Evolutionary conservation across 202 grass and related monocot species (phyloP).

Genomic region (Eragrostis tef): DNA sequence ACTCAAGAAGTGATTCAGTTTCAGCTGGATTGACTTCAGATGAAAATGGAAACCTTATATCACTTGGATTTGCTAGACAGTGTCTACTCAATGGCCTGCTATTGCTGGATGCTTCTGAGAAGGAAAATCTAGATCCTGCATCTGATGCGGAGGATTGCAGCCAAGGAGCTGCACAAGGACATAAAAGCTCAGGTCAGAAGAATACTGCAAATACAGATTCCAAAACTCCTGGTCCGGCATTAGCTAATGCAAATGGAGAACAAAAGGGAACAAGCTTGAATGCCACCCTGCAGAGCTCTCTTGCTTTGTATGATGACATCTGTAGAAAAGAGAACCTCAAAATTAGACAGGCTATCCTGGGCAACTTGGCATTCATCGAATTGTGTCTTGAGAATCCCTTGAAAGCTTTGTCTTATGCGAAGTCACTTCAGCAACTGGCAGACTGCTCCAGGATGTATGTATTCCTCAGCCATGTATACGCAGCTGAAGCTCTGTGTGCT

Average conservation of each 20-base stretch:
- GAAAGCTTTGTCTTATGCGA: slow-evolving; percentile 74
- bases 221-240: slow-evolving; percentile 45
- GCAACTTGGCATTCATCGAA: slow-evolving; percentile 77
- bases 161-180: slow-evolving; percentile 46
- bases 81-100: slow-evolving; percentile 82
- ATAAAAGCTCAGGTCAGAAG: slow-evolving; percentile 61
- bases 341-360: slow-evolving; percentile 81
- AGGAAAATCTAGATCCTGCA: slow-evolving; percentile 45
- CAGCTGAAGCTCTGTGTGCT: slow-evolving; percentile 84
- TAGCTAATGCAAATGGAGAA: slow-evolving; percentile 69
- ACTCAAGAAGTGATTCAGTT: slow-evolving; percentile 44
- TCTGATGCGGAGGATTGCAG: slow-evolving; percentile 50
- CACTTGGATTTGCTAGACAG: slow-evolving; percentile 75
- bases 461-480: slow-evolving; percentile 86
- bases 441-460: slow-evolving; percentile 84
- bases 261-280: slow-evolving; percentile 64
- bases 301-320: slow-evolving; percentile 69
- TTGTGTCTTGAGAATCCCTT: slow-evolving; percentile 81
- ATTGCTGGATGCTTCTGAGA: slow-evolving; percentile 59
- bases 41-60: slow-evolving; percentile 56
- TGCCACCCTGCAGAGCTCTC: slow-evolving; percentile 69
- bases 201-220: slow-evolving; percentile 53
- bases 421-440: slow-evolving; percentile 57
- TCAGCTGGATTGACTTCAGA: slow-evolving; percentile 46
- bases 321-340: slow-evolving; percentile 80